Evolutionary conservation across 2,329 filamentous ascomycete species (phyloP).

Genomic region (Diaporthe sp.): DNA sequence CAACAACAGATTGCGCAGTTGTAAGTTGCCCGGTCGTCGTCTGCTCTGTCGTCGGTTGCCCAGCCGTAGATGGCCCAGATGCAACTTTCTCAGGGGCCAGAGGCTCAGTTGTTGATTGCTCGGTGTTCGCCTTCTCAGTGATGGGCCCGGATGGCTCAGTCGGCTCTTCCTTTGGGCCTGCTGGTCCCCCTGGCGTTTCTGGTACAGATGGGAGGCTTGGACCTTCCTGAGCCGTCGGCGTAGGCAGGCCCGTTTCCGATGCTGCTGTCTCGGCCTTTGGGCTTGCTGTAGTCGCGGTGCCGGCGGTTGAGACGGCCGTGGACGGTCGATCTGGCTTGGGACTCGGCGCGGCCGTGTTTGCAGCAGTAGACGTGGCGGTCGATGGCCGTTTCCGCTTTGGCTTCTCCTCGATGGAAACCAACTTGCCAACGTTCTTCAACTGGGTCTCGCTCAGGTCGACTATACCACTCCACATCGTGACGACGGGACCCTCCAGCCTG

Average conservation of each 20-base stretch:
- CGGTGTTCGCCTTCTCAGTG: neutral
- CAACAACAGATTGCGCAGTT: neutral
- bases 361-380: slow-evolving; percentile 45
- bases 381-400: slow-evolving; percentile 65
- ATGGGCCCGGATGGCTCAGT: neutral
- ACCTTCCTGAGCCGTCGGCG: slow-evolving; percentile 25
- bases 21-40: neutral
- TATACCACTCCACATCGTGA: slow-evolving; percentile 94
- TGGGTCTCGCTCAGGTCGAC: slow-evolving; percentile 85
- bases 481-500: slow-evolving; percentile 88
- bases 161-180: slow-evolving; percentile 38
- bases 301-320: slow-evolving; percentile 27
- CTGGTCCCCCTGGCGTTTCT: slow-evolving; percentile 33
- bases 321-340: slow-evolving; percentile 47
- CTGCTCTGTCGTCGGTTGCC: neutral
- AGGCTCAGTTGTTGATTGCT: neutral
- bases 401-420: slow-evolving; percentile 74
- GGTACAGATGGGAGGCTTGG: slow-evolving; percentile 17
- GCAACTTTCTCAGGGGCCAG: no score
- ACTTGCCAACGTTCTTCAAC: slow-evolving; percentile 78
- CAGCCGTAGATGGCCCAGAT: neutral
- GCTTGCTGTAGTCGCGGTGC: slow-evolving; percentile 26
- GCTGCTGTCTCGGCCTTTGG: slow-evolving; percentile 42
- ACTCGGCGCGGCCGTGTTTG: slow-evolving; percentile 48
- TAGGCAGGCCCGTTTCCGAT: slow-evolving; percentile 41